Base-by-base conservation (phyloP, 371 early-diverging fungal species). In the Saksenaea oblongispora region DNA sequence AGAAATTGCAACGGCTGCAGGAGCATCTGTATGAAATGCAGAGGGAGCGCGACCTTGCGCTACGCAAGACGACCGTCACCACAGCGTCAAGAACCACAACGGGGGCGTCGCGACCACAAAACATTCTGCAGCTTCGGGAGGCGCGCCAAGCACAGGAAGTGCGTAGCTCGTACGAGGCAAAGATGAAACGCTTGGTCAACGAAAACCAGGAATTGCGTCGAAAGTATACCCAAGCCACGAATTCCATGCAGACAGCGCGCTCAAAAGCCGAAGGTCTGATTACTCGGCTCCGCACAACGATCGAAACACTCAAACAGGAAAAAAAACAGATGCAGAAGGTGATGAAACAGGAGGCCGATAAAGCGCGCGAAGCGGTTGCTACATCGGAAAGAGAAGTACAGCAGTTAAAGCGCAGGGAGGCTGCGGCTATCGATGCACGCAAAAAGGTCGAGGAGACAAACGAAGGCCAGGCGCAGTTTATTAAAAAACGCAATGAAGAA, bases 321-420 rank as follows among this genome's bases (percentile, higher is more conserved):
- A 93, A 92, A 69, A 77, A 87, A 51, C 82, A 87, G n/a, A 82
- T 91, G 79, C 63, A 86, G 56, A 89, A 86, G 61, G 76, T 86
- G 1, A 80, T 89, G 67, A 87, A 88, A 56, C 76, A 76, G 56
- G 89, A 91, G 57, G 71, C 80, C 0, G 84, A 87, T 57, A 75
- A 79, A 22, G 74, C 79, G 58, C 83, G 90, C 31, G 90, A 88
- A 18, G 67, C 80, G 37, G 73, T 78, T 10, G 69, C 75, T 11
- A 62, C 65, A 9, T 80, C 81, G 35, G 86, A 91, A 64, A 75
- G 84, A n/a, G 90, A 94, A 58, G 77, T 92, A 34, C 86, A 87
- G 24, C 77, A 79, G 26, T 64, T 92, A 13, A 80, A 84, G 31
- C 76, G 89, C 24, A 89, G 69, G 64, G 74, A 54, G 61, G 62